Conservation (phyloP, 2,329 filamentous ascomycete genomes). For the Epichloe uncinata region DNA sequence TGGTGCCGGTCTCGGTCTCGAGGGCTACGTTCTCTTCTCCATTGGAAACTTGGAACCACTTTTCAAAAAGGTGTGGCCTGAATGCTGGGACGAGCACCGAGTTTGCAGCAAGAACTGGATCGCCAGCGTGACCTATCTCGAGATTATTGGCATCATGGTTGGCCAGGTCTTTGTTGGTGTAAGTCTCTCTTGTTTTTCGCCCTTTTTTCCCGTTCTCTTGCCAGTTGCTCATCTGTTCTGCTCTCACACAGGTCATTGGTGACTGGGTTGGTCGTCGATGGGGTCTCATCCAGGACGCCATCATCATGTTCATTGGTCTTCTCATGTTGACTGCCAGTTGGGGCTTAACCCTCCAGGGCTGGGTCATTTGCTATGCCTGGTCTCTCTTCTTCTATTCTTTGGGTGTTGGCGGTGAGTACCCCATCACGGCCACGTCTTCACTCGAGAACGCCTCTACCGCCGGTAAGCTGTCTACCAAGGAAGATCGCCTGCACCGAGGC, state of each 20-base stretch:
- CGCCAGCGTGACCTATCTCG: slow-evolving; percentile 74
- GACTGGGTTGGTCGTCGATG: slow-evolving; percentile 80
- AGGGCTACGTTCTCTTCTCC: slow-evolving; percentile 94
- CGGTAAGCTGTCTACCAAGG: slow-evolving; percentile 76
- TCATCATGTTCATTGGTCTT: slow-evolving; percentile 87
- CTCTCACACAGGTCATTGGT: slow-evolving; percentile 33
- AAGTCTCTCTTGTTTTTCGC: slow-evolving; percentile 14
- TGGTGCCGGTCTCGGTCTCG: slow-evolving; percentile 80
- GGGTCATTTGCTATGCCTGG: slow-evolving; percentile 96
- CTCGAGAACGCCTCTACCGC: slow-evolving; percentile 85
- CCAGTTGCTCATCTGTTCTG: slow-evolving; percentile 10
- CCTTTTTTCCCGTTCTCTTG: background rate
- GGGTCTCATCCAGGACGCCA: slow-evolving; percentile 89
- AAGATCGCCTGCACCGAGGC: slow-evolving; percentile 89
- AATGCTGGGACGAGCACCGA: slow-evolving; percentile 58
- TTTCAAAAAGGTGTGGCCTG: slow-evolving; percentile 59
- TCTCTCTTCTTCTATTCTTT: slow-evolving; percentile 68
- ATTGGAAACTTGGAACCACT: slow-evolving; percentile 86
- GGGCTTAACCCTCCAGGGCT: slow-evolving; percentile 77
- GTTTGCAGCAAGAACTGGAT: slow-evolving; percentile 73
- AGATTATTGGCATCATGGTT: slow-evolving; percentile 89
- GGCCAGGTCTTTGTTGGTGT: slow-evolving; percentile 82
- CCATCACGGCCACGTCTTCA: slow-evolving; percentile 89
- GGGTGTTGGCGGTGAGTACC: slow-evolving; percentile 76
- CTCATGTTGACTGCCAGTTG: slow-evolving; percentile 85